phyloP scores from a whole-genome alignment of 176 grass and related monocot genomes.

The Eleusine coracana region DNA sequence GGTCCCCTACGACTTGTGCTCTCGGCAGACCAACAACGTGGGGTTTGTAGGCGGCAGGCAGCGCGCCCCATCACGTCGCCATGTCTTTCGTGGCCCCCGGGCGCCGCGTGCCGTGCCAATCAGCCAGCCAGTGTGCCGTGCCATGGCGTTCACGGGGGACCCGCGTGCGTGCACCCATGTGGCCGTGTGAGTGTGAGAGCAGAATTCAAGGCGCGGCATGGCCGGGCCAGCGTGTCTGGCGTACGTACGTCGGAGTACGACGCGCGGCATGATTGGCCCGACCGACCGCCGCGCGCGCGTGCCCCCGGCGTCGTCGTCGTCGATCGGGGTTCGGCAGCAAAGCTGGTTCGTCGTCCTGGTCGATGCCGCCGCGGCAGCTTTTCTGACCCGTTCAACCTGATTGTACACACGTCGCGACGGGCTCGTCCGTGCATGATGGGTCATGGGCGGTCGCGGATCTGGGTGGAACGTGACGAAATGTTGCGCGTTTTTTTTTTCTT shows the following conservation, averaged over 20 bases:
- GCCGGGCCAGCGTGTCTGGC: background rate
- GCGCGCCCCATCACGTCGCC: background rate
- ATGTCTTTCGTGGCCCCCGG: background rate
- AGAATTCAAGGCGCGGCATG: background rate
- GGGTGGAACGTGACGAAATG: background rate
- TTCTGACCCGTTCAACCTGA: constrained; percentile 27
- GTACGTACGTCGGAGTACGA: background rate
- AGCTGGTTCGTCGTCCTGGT: background rate
- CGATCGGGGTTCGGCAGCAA: background rate
- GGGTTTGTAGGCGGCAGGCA: background rate
- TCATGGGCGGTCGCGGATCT: background rate
- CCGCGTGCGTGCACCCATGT: background rate
- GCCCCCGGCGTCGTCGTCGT: background rate
- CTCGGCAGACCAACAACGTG: background rate
- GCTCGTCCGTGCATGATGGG: background rate
- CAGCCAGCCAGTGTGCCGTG: background rate
- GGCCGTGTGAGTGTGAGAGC: background rate
- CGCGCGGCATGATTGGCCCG: background rate
- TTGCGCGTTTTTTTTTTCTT: background rate
- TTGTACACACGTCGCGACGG: background rate
- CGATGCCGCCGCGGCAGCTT: background rate
- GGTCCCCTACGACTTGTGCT: background rate
- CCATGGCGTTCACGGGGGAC: background rate
- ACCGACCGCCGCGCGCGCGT: constrained; percentile 24
- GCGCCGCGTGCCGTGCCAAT: background rate